Base-by-base conservation (phyloP, 2,329 filamentous ascomycete genomes). In the Aureobasidium melanogenum region DNA sequence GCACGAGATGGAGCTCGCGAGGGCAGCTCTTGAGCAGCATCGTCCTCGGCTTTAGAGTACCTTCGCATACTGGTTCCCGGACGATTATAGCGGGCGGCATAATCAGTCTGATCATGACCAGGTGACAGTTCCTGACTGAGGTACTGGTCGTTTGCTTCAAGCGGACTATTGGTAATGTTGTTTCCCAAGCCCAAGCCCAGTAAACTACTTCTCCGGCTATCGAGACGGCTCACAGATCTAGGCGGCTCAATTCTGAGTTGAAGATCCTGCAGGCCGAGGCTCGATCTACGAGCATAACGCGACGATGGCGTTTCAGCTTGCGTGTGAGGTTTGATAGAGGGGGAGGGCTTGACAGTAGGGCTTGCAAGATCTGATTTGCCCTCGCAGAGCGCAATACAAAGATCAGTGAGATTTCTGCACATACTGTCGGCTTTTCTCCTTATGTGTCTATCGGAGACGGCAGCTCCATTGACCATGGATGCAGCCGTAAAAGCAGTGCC, bases 341-440 rank as follows among this genome's bases (percentile, higher is more conserved):
- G 47, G 7, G 54, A 54, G 8, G 47, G 6, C 24, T 50, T 62
- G 44, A 39, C 32, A 24, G 34, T 34, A 3, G 59, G 59, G 12
- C 48, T 55, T 24, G 30, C 22, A 32, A 59, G 54, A 26, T 59
- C 54, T 2, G 47, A 22, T 15, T 54, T 58, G 14, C 54, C 61
- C 10, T 62, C 77, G 65, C 75, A 77, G 15, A 99, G 77, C 0
- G 91, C 89, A 61, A 99, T 83, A 70, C 91, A 96, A 7, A 99
- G 80, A 73, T 99, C 94, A 0, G 93, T 97, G 66, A 99, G 77
- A 69, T 89, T 94, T 59, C 93, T 88, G 72, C 94, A 97, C 71
- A 99, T 85, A 69, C 88, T 91, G 71, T 99, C 93, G 30, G 91
- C 90, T 74, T 96, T 97, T 64, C 93, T 85, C 52, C 91, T 85